phyloP scores from a whole-genome alignment of 2,329 filamentous ascomycete genomes.

The Cyphellophora attinorum region DNA sequence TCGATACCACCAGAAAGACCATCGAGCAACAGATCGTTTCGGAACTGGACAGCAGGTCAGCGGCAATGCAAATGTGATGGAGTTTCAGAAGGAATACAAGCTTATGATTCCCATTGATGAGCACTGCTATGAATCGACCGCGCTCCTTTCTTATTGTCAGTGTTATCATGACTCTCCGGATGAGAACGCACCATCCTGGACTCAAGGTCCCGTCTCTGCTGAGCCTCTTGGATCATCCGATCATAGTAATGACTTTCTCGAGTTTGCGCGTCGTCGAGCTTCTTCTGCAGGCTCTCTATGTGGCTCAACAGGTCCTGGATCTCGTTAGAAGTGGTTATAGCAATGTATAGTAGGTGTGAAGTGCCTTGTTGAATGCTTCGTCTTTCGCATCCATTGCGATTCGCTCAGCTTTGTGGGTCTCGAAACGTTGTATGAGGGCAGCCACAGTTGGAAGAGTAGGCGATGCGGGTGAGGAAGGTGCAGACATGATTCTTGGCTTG shows the following conservation, averaged over 20 bases:
- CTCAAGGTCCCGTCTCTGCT: conserved; percentile 8
- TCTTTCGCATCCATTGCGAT: too few relatives aligned
- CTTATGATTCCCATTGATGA: conserved; percentile 26
- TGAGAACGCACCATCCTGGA: conserved; percentile 8
- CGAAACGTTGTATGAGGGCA: too few relatives aligned
- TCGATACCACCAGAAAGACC: conserved; percentile 12
- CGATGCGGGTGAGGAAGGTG: too few relatives aligned
- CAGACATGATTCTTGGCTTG: too few relatives aligned
- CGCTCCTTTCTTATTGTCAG: conserved; percentile 12
- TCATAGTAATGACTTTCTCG: not conserved
- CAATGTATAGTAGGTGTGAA: too few relatives aligned
- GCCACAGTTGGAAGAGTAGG: too few relatives aligned
- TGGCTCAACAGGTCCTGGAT: too few relatives aligned
- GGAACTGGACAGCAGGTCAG: conserved; percentile 6
- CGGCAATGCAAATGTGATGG: conserved; percentile 7
- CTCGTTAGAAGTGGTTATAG: too few relatives aligned
- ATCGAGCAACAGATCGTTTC: conserved; percentile 11
- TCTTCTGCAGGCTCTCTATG: not conserved
- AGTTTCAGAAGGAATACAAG: conserved; percentile 19
- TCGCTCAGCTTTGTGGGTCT: too few relatives aligned
- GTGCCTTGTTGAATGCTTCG: too few relatives aligned
- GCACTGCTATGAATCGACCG: conserved; percentile 13
- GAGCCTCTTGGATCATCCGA: not conserved
- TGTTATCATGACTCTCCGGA: not conserved
- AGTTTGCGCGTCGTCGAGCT: not conserved